Evolutionary conservation across 2,329 filamentous ascomycete species (phyloP).

Genomic region (Penicillium sp.): DNA sequence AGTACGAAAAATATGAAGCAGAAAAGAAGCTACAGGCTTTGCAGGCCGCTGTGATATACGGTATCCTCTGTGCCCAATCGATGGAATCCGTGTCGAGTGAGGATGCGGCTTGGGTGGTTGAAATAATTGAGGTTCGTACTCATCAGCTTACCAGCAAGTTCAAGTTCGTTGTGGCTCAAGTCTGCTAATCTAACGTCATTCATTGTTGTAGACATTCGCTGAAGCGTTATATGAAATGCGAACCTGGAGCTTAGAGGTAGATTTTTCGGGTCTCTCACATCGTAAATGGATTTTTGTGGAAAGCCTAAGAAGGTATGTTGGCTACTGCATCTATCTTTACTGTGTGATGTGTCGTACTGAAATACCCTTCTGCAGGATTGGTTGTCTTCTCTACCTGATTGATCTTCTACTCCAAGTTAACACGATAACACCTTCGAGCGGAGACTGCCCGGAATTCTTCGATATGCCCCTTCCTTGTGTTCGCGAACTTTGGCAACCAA

Average conservation of each 20-base stretch:
- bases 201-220: not conserved
- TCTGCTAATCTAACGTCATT: not conserved
- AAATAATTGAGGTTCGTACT: not conserved
- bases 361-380: not conserved
- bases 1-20: conserved; percentile 1
- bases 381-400: conserved; percentile 7
- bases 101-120: not conserved
- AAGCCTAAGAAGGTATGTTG: conserved; percentile 4
- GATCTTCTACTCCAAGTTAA: conserved; percentile 5
- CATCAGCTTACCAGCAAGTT: not conserved
- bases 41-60: conserved; percentile 1
- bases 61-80: not conserved
- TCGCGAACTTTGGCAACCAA: conserved; percentile 5
- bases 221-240: not conserved
- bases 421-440: conserved; percentile 5
- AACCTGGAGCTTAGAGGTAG: not conserved
- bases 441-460: conserved; percentile 3
- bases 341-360: not conserved
- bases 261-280: not conserved
- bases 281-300: conserved; percentile 7
- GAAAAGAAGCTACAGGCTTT: not conserved
- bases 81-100: not conserved
- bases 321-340: not conserved
- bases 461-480: conserved; percentile 6
- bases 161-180: no score